Evolutionary conservation across 2,329 filamentous ascomycete species (phyloP), one percentile per base, ranked within the genome.

Genomic region (Botrytis medusae): DNA sequence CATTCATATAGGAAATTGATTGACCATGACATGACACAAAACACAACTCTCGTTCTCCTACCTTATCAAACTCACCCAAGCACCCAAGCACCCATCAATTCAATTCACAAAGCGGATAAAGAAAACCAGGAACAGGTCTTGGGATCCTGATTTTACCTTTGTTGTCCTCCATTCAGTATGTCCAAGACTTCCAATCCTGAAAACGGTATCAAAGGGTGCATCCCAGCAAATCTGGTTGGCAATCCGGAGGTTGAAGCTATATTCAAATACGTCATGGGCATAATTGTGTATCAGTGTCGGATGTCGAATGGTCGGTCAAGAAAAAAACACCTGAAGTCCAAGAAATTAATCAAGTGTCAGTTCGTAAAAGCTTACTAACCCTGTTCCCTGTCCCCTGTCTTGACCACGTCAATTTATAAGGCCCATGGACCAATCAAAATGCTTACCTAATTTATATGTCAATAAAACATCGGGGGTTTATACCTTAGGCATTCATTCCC

Each of bases 101-200:
- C 65, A 22, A 42, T 32, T 42, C 65, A 40, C 34, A 57, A 18
- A 16, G 10, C n/a, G 6, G 48, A 42, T 42, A 42, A 32, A 42
- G 64, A 69, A 57, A 57, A 57, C 34, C 65, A 69, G 65, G 65
- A 42, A 68, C 65, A 25, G 37, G 9, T 20, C 65, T 37, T 57
- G 34, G 32, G 48, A 42, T n/a, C 60, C 37, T 62, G 60, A 40
- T 40, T 40, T 40, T 62, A 4, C n/a, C 37, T 42, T 69, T 57
- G n/a, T 69, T 69, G n/a, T 57, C 34, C 18, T 57, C 10, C 48
- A 57, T 42, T 69, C 34, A 18, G 46, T 25, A 9, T 22, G 34
- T n/a, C 20, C 48, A 32, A 57, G 29, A 22, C 9, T 7, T 0
- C 51, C 18, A 42, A 20, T 29, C 12, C 46, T 68, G 64, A 54